Percentiles rank a stretch among this genome's conserved stretches.
These are phyloP conservation scores for Fusarium caatingaense DNA, from an alignment of 2,329 filamentous ascomycete species.

Conservation along the genomic window DNA sequence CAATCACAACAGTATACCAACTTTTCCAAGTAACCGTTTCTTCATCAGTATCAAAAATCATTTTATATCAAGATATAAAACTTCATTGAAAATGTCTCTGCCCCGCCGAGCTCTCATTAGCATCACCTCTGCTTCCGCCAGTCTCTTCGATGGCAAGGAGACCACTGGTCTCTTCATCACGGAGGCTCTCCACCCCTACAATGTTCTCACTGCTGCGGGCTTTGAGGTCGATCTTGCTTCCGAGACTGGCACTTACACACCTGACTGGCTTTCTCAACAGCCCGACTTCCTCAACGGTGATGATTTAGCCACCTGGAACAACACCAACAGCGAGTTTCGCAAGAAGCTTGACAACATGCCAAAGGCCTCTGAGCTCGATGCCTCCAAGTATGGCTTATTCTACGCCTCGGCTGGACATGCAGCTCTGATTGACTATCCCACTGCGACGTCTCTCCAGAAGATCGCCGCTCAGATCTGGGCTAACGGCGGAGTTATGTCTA, in stretches of 20 bases:
- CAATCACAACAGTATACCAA: background rate
- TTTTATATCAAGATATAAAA: fast-evolving
- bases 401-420: slow-evolving; percentile 33
- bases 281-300: slow-evolving; percentile 24
- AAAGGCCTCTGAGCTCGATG: slow-evolving; percentile 50
- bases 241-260: slow-evolving; percentile 11
- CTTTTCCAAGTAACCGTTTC: background rate
- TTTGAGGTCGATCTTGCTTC: slow-evolving; percentile 18
- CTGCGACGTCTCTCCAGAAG: slow-evolving; percentile 7
- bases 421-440: slow-evolving; percentile 21
- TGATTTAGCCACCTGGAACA: slow-evolving; percentile 49
- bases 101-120: slow-evolving; percentile 23
- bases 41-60: background rate
- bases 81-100: slow-evolving; percentile 5
- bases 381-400: slow-evolving; percentile 32
- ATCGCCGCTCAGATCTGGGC: slow-evolving; percentile 15
- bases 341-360: slow-evolving; percentile 57
- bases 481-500: slow-evolving; percentile 1
- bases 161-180: slow-evolving; percentile 18
- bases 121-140: slow-evolving; percentile 24
- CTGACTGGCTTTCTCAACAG: slow-evolving; percentile 19
- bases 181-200: slow-evolving; percentile 15
- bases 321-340: slow-evolving; percentile 56
- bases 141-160: slow-evolving; percentile 17
- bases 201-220: slow-evolving; percentile 6